A percentile compares a stretch with the other conserved stretches of the same genome.
These are phyloP conservation scores for Cladorrhinum sp. DNA, from an alignment of 2,329 filamentous ascomycete genomes.

Conservation along the genomic window DNA sequence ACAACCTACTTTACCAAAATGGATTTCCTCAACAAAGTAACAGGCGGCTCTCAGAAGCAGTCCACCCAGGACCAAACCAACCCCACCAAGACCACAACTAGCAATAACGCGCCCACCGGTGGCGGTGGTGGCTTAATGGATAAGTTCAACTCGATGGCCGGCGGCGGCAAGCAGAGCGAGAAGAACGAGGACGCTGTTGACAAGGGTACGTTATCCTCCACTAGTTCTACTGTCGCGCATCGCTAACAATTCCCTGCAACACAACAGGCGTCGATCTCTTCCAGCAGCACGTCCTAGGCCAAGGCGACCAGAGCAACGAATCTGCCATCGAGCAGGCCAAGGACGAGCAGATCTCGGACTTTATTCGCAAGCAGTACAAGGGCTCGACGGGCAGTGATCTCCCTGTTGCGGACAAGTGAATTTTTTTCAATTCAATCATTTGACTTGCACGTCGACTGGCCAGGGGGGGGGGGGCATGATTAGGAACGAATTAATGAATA, in stretches of 20 bases:
- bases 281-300: conserved; percentile 69
- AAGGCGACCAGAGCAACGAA: conserved; percentile 71
- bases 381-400: conserved; percentile 62
- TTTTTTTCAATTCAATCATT: too few species aligned
- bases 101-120: conserved; percentile 30
- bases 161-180: conserved; percentile 70
- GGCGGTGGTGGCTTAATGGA: conserved; percentile 50
- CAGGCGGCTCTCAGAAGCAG: conserved; percentile 25
- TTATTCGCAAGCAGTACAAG: conserved; percentile 70
- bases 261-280: conserved; percentile 68
- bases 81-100: conserved; percentile 26
- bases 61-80: conserved; percentile 35
- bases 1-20: neutral
- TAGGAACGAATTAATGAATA: neutral
- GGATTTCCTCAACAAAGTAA: conserved; percentile 18
- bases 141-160: conserved; percentile 68
- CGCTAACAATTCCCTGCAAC: neutral
- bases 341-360: conserved; percentile 74
- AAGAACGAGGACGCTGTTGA: conserved; percentile 77
- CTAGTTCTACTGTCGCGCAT: neutral
- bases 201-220: conserved; percentile 55
- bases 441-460: too few species aligned
- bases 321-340: conserved; percentile 74
- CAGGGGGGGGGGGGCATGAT: neutral
- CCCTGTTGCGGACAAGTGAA: conserved; percentile 63